Percentiles rank a stretch among this genome's conserved stretches.
phyloP scores from a whole-genome alignment of 2,329 filamentous ascomycete species.

The Ascosphaera apis region DNA sequence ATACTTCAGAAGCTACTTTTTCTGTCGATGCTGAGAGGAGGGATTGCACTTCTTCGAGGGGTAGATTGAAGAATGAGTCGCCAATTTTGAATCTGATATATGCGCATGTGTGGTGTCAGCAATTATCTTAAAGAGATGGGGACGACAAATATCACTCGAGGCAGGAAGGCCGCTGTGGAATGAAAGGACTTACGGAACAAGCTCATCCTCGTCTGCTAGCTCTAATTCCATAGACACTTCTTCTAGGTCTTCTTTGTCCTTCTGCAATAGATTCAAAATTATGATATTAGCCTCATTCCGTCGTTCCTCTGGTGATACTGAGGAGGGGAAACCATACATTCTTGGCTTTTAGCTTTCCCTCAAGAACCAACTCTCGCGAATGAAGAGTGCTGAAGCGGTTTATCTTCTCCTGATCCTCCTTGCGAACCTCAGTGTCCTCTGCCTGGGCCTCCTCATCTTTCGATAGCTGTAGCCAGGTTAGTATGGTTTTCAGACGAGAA shows the following conservation, averaged over 20 bases:
- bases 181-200: conserved; percentile 49
- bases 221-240: conserved; percentile 81
- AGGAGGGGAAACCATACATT: conserved; percentile 31
- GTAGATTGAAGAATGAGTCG: conserved; percentile 78
- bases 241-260: conserved; percentile 95
- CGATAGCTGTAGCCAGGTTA: conserved; percentile 51
- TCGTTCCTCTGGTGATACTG: not conserved
- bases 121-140: too few relatives aligned
- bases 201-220: conserved; percentile 82
- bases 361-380: conserved; percentile 54
- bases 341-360: conserved; percentile 61
- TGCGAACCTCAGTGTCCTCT: conserved; percentile 78
- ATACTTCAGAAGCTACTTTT: conserved; percentile 54
- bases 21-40: conserved; percentile 51
- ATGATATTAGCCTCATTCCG: not conserved
- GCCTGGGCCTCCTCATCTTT: conserved; percentile 69
- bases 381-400: conserved; percentile 92
- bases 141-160: not conserved
- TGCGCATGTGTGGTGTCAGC: conserved; percentile 4
- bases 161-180: not conserved
- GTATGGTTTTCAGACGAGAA: too few relatives aligned
- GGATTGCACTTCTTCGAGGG: conserved; percentile 64
- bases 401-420: conserved; percentile 97
- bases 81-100: conserved; percentile 75
- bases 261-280: conserved; percentile 29